A percentile compares a stretch with the other conserved stretches of the same genome.
phyloP scores from a whole-genome alignment of 2,329 filamentous ascomycete species.

The Ambrosiella xylebori region DNA sequence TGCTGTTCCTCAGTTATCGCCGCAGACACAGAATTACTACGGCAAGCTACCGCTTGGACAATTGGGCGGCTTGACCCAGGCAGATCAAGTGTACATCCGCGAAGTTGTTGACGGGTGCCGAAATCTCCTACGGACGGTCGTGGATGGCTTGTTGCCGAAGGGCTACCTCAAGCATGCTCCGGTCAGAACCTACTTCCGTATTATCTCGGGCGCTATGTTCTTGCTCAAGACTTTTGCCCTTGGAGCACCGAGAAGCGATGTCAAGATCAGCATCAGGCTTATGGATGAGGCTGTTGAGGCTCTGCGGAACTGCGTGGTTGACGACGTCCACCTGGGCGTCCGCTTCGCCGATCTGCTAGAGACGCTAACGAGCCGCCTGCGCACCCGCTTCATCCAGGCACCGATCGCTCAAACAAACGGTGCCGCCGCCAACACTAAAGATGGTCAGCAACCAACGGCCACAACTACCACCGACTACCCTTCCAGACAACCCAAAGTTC shows the following conservation, averaged over 20 bases:
- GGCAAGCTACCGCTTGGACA: slow-evolving; percentile 47
- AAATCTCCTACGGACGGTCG: slow-evolving; percentile 59
- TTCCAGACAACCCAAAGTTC: neutral
- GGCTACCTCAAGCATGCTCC: slow-evolving; percentile 69
- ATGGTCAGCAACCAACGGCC: too few species aligned
- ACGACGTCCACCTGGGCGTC: slow-evolving; percentile 73
- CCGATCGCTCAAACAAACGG: slow-evolving; percentile 18
- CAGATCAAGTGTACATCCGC: slow-evolving; percentile 55
- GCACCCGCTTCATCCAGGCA: slow-evolving; percentile 55
- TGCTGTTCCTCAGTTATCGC: slow-evolving; percentile 30
- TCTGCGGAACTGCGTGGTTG: slow-evolving; percentile 60
- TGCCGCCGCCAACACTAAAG: slow-evolving; percentile 22
- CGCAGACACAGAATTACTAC: slow-evolving; percentile 47
- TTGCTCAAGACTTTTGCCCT: slow-evolving; percentile 70
- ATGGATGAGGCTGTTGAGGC: slow-evolving; percentile 61
- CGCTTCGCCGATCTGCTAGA: slow-evolving; percentile 71
- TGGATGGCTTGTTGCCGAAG: slow-evolving; percentile 55
- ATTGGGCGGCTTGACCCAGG: slow-evolving; percentile 44
- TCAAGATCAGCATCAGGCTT: slow-evolving; percentile 55
- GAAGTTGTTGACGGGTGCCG: slow-evolving; percentile 65
- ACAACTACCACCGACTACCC: too few species aligned
- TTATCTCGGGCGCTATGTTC: slow-evolving; percentile 74
- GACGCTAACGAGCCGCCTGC: slow-evolving; percentile 55
- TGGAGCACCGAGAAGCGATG: slow-evolving; percentile 61
- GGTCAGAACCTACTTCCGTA: slow-evolving; percentile 71